Base-by-base conservation (phyloP, 176 grass and related monocot genomes). In the Zoysia pacifica region DNA sequence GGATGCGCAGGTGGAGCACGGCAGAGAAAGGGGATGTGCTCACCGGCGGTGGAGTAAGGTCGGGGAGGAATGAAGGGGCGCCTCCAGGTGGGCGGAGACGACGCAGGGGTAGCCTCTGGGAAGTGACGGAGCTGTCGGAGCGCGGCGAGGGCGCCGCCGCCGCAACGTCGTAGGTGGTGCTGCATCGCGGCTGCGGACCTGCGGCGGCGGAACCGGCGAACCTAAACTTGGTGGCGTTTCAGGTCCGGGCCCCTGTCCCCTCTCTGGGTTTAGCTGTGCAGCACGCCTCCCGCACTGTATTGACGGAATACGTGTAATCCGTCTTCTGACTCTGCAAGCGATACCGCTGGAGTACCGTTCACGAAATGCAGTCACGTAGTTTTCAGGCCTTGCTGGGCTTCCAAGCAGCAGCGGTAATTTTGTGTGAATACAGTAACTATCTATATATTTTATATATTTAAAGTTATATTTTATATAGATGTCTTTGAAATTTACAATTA, bases 101-200 rank as follows among this genome's bases (percentile, higher is more conserved):
- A 65, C 8, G 70, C 2, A 16, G 44, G 4, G 0, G 18, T 4
- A 1, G 48, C 1, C 8, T 20, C 1, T 0, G 59, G 60, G 51
- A 36, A 40, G 44, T 81, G n/a, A 11, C 65, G 14, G 50, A 67
- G 15, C 59, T 78, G 35, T 45, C 77, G 58, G 49, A 89, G 42
- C 4, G 50, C 65, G 49, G 82, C 65, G 43, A 85, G 45, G 66
- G 77, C 82, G 49, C 59, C 66, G 66, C 72, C 82, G 60, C 82
- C 60, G 67, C 82, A 85, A 77, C 73, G 78, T 58, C 82, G 87
- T 11, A 81, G 73, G 58, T 43, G 81, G 47, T 65, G 65, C 77
- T 77, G 77, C 87, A 85, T 89, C 65, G 49, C 42, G 86, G 62
- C 46, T 9, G 81, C 67, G 69, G 79, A 81, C 62, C 46, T 9